Evolutionary conservation across 495 filamentous ascomycete genomes (phyloP), one percentile per base, ranked within the genome.

Genomic region (Neurospora africana): DNA sequence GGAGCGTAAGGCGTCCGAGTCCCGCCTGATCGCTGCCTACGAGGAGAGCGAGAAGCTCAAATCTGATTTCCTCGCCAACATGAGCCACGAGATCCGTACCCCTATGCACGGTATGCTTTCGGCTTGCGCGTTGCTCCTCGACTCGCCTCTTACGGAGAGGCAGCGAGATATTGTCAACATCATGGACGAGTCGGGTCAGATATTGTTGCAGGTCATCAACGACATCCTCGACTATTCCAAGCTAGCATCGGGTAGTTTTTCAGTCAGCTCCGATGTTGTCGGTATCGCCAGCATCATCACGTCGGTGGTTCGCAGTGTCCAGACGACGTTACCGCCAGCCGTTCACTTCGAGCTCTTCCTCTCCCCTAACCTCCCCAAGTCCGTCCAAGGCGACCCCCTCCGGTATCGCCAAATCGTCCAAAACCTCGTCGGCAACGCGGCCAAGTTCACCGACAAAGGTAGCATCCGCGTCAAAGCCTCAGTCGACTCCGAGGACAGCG

Each of bases 51-150:
- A 87, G 43, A 87, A 88, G 75, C 75, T 90, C 53, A 91, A 91
- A 75, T 88, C 84, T 27, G 88, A 89, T 36, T 92, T 92, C 71
- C 78, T 92, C 23, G 90, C 90, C 38, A 92, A 85, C 76, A 86
- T 85, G 82, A 82, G 79, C 72, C 85, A 87, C 75, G 85, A 87
- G 75, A 86, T 87, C 71, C 80, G 84, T 30, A 87, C 84, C 0
- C 85, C 85, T 17, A 84, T 87, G 82, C 84, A 86, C 74, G 85
- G 85, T 72, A 85, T 86, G 83, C 79, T 87, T 7, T 82, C 83
- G 6, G 84, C 84, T 15, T 80, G 81, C 36, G 74, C 80, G 0
- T 76, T 87, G 33, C 80, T 87, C 0, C 72, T 83, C 43, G 85
- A 86, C 70, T 84, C 82, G 0, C 23, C 37, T 3, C 76, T 86